These are phyloP conservation scores for Saccharomyces jurei DNA, from an alignment of 805 yeast species.

Conservation along the genomic window DNA sequence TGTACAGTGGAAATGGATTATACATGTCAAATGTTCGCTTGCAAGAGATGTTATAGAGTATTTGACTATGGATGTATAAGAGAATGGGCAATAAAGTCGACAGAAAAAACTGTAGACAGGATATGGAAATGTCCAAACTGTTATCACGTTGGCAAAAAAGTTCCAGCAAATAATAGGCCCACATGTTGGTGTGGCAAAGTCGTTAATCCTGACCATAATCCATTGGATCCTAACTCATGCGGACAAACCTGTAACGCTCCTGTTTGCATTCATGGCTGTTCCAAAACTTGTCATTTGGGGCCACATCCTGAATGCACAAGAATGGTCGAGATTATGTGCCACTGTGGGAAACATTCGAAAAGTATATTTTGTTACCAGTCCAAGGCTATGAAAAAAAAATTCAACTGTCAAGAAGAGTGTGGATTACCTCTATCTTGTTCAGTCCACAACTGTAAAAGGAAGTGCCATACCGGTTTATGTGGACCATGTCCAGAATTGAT, in stretches of 20 bases:
- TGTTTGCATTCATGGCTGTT: slow-evolving; percentile 66
- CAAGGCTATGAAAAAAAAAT: slow-evolving; percentile 34
- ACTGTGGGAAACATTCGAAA: slow-evolving; percentile 59
- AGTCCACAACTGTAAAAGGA: slow-evolving; percentile 51
- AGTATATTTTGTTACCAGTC: slow-evolving; percentile 72
- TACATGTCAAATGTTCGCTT: slow-evolving; percentile 66
- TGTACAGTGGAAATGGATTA: slow-evolving; percentile 78
- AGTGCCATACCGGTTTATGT: slow-evolving; percentile 78
- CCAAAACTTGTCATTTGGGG: slow-evolving; percentile 79
- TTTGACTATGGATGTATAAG: slow-evolving; percentile 79
- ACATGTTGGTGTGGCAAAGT: slow-evolving; percentile 85
- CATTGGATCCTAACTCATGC: slow-evolving; percentile 73
- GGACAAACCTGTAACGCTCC: slow-evolving; percentile 70
- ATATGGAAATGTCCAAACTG: slow-evolving; percentile 83
- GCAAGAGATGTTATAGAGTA: slow-evolving; percentile 68
- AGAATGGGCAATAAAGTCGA: slow-evolving; percentile 79
- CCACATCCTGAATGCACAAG: slow-evolving; percentile 79
- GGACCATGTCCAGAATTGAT: slow-evolving; percentile 56
- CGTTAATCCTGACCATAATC: slow-evolving; percentile 52
- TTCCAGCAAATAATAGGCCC: slow-evolving; percentile 38
- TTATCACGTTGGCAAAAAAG: slow-evolving; percentile 41
- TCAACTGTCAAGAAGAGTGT: slow-evolving; percentile 52
- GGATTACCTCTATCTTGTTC: slow-evolving; percentile 61
- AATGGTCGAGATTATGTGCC: slow-evolving; percentile 56
- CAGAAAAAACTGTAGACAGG: slow-evolving; percentile 50